Percentiles rank a stretch among this genome's conserved stretches.
Evolutionary conservation across 2,329 filamentous ascomycete species (phyloP).

Genomic region (Tetracladium maxilliforme): DNA sequence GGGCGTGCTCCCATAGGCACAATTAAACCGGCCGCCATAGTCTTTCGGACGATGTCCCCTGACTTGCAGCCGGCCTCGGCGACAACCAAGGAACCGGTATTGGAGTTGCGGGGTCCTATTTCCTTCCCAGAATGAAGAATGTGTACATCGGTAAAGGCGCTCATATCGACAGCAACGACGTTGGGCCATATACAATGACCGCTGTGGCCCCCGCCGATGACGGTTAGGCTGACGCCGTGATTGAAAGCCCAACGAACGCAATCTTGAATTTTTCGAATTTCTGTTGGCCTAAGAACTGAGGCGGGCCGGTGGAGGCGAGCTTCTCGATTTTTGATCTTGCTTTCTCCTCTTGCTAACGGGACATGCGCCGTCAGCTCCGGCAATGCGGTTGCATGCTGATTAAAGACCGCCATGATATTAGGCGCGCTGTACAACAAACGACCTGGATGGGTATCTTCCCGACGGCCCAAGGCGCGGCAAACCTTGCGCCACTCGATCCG

Average conservation of each 20-base stretch:
- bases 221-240: constrained; percentile 25
- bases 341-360: constrained; percentile 14
- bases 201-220: constrained; percentile 44
- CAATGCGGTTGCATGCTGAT: constrained; percentile 24
- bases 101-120: constrained; percentile 6
- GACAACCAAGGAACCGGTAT: constrained; percentile 23
- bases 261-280: constrained; percentile 31
- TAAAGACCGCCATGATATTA: constrained; percentile 34
- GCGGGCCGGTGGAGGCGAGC: constrained; percentile 28
- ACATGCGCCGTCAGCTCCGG: constrained; percentile 25
- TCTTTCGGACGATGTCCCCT: constrained; percentile 32
- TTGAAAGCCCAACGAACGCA: constrained; percentile 41
- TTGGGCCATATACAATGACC: constrained; percentile 38
- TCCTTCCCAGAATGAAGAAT: constrained; percentile 19
- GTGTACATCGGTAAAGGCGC: constrained; percentile 33
- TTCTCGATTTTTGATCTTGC: constrained; percentile 33
- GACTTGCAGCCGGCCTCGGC: constrained; percentile 40
- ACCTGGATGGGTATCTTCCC: constrained; percentile 17
- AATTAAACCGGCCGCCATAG: constrained; percentile 30
- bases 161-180: constrained; percentile 43
- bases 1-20: constrained; percentile 46
- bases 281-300: constrained; percentile 26
- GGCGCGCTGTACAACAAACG: constrained; percentile 33
- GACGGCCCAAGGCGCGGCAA: constrained; percentile 31
- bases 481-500: constrained; percentile 28